Percentiles rank a stretch among this genome's conserved stretches.
These are phyloP conservation scores for Kentomonas sorsogonicus DNA, from an alignment of 208 protist species.

Conservation along the genomic window DNA sequence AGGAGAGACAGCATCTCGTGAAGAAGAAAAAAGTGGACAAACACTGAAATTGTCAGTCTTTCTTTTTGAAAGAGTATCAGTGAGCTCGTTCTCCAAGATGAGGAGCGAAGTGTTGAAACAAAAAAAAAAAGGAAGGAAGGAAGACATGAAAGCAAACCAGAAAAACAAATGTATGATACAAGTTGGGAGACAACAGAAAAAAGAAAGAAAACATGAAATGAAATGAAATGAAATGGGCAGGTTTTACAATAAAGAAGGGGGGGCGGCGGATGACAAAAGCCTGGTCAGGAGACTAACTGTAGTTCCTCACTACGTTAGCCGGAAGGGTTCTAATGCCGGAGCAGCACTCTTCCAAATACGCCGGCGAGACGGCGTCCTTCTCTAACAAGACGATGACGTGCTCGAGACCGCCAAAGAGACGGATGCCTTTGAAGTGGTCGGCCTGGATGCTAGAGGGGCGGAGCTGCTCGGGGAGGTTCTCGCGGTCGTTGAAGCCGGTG, in stretches of 20 bases:
- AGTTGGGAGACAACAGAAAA: neutral
- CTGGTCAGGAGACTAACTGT: too few species aligned
- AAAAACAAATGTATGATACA: slow-evolving; percentile 1
- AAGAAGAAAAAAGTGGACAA: slow-evolving; percentile 7
- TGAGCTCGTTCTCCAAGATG: neutral
- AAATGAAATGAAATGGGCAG: too few species aligned
- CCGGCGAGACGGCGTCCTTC: slow-evolving; percentile 31
- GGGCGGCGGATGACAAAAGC: too few species aligned
- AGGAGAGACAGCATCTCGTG: slow-evolving; percentile 10
- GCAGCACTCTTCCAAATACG: too few species aligned
- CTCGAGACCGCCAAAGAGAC: slow-evolving; percentile 52
- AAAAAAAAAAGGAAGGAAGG: slow-evolving; percentile 1
- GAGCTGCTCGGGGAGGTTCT: slow-evolving; percentile 42
- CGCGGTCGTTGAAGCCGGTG: slow-evolving; percentile 47
- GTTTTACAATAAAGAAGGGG: too few species aligned
- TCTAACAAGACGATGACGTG: slow-evolving; percentile 61
- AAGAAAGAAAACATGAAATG: slow-evolving; percentile 7
- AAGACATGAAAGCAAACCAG: slow-evolving; percentile 10
- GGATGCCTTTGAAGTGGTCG: slow-evolving; percentile 33
- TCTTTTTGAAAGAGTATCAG: neutral
- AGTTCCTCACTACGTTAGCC: too few species aligned
- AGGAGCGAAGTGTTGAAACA: neutral
- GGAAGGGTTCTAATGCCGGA: too few species aligned
- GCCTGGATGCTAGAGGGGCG: slow-evolving; percentile 17
- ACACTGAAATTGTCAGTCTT: neutral